A percentile compares a stretch with the other conserved stretches of the same genome.
These are phyloP conservation scores for Globisporangium megalacanthum DNA, from an alignment of 352 stramenopile species.

Conservation along the genomic window DNA sequence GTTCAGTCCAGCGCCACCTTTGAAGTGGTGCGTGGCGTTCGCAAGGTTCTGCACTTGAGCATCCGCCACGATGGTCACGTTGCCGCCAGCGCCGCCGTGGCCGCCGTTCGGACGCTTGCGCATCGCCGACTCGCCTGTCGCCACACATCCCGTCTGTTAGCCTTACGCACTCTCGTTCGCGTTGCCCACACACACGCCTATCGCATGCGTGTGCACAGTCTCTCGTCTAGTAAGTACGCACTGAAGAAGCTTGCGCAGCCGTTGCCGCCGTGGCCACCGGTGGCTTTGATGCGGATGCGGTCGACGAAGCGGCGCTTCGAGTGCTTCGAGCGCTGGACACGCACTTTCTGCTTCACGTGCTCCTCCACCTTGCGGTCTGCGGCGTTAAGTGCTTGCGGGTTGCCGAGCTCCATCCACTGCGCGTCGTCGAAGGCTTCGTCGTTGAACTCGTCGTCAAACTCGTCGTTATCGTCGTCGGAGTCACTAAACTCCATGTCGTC, in stretches of 20 bases:
- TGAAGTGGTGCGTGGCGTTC: slow-evolving; percentile 84
- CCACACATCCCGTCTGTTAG: neutral
- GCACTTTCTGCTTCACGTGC: slow-evolving; percentile 85
- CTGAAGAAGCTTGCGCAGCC: slow-evolving; percentile 85
- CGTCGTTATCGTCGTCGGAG: slow-evolving; percentile 29
- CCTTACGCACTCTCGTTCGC: too few species aligned
- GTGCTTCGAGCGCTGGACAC: slow-evolving; percentile 75
- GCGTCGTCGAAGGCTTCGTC: slow-evolving; percentile 12
- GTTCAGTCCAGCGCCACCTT: slow-evolving; percentile 67
- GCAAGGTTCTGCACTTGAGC: slow-evolving; percentile 77
- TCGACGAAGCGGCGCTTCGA: slow-evolving; percentile 89
- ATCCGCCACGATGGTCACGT: slow-evolving; percentile 73
- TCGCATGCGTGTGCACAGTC: neutral
- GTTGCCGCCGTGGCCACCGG: slow-evolving; percentile 83
- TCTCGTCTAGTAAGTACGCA: slow-evolving; percentile 13
- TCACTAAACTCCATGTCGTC: slow-evolving; percentile 36
- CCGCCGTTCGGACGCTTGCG: slow-evolving; percentile 79
- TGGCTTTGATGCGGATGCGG: slow-evolving; percentile 86
- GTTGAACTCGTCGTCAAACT: slow-evolving; percentile 21
- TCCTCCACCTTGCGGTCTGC: slow-evolving; percentile 55
- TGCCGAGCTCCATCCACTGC: slow-evolving; percentile 11
- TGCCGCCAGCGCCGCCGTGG: slow-evolving; percentile 76
- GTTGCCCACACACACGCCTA: neutral
- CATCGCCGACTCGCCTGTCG: slow-evolving; percentile 46
- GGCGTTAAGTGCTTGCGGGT: slow-evolving; percentile 13